Percentiles rank a stretch among this genome's conserved stretches.
Evolutionary conservation across 2,329 filamentous ascomycete genomes (phyloP).

Genomic region (Cryphonectria nitschkei): DNA sequence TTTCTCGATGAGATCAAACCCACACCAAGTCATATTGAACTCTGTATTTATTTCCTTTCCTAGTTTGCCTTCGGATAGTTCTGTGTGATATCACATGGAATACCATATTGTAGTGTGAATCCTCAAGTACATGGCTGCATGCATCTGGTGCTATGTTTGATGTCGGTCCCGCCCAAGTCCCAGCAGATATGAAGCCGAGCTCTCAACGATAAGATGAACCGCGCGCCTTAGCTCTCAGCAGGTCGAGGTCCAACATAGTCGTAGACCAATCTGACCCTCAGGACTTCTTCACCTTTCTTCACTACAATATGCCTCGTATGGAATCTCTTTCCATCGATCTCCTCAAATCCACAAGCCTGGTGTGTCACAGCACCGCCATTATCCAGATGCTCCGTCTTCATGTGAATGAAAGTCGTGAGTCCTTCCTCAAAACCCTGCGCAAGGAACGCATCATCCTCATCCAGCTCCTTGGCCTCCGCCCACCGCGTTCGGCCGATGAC

Average conservation of each 20-base stretch:
- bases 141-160: too few species aligned
- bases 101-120: too few species aligned
- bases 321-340: background rate
- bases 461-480: background rate
- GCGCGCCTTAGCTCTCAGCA: too few species aligned
- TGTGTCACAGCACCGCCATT: slow-evolving; percentile 23
- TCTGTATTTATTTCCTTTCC: too few species aligned
- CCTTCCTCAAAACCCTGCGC: background rate
- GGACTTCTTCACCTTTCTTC: background rate
- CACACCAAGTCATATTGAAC: too few species aligned
- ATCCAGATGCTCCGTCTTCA: slow-evolving; percentile 28
- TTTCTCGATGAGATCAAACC: too few species aligned
- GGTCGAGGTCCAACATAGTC: slow-evolving; percentile 15
- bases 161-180: too few species aligned
- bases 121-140: too few species aligned
- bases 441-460: background rate
- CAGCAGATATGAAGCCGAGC: too few species aligned
- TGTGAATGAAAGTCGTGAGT: slow-evolving; percentile 23
- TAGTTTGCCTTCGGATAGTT: too few species aligned
- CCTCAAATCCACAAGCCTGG: slow-evolving; percentile 18
- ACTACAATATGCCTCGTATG: background rate
- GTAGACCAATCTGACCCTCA: slow-evolving; percentile 18
- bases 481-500: background rate
- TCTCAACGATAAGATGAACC: too few species aligned
- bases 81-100: too few species aligned